Evolutionary conservation across 2,329 filamentous ascomycete species (phyloP).

Genomic region (Fusarium dlaminii): DNA sequence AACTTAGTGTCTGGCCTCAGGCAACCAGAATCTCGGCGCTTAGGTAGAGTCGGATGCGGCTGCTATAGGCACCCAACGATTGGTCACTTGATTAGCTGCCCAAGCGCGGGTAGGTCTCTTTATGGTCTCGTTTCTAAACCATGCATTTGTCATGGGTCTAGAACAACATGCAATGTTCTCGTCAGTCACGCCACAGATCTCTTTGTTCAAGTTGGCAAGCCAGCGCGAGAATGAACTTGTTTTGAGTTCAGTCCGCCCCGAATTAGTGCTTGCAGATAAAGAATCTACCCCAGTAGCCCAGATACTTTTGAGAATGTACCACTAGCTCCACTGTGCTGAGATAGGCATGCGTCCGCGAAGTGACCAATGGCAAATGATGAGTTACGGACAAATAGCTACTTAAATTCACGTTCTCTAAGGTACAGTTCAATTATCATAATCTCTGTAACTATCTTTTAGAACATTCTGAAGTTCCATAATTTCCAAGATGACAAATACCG

Average conservation of each 20-base stretch:
- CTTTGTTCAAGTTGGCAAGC: not conserved
- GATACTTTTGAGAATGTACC: not conserved
- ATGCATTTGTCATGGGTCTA: not conserved
- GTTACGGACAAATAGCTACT: not conserved
- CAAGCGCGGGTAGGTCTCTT: too few species aligned
- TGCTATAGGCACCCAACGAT: too few species aligned
- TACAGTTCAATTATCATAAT: not conserved
- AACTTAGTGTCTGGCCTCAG: too few species aligned
- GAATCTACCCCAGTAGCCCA: not conserved
- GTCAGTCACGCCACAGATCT: not conserved
- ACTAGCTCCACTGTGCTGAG: not conserved
- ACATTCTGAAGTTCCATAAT: too few species aligned
- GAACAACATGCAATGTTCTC: not conserved
- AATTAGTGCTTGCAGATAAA: not conserved
- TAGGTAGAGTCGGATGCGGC: too few species aligned
- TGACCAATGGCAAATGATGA: not conserved
- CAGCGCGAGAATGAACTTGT: not conserved
- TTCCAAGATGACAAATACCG: not conserved
- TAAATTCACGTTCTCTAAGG: not conserved
- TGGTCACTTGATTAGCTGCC: too few species aligned
- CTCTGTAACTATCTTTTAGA: too few species aligned
- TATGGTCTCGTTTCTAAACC: too few species aligned
- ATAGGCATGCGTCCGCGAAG: constrained; percentile 17
- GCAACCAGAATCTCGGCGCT: too few species aligned
- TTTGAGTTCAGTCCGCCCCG: not conserved